A percentile compares a stretch with the other conserved stretches of the same genome.
phyloP scores from a whole-genome alignment of 2,329 filamentous ascomycete genomes.

The Cryphonectria naterciae region DNA sequence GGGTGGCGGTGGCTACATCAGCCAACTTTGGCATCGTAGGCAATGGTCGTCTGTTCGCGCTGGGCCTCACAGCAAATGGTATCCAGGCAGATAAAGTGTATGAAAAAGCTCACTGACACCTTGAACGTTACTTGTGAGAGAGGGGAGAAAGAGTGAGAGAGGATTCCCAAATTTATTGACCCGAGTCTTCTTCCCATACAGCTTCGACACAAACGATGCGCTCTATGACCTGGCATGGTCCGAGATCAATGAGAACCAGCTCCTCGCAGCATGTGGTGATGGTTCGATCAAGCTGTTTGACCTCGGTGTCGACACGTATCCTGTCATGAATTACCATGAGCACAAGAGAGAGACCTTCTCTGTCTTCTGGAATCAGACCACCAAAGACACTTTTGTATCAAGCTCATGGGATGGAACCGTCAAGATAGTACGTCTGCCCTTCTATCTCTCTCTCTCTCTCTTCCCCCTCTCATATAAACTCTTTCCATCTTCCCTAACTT shows the following conservation, averaged over 20 bases:
- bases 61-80: conserved; percentile 81
- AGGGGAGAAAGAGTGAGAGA: neutral
- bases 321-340: conserved; percentile 89
- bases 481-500: neutral
- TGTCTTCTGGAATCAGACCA: conserved; percentile 88
- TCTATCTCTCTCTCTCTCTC: neutral
- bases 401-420: conserved; percentile 96
- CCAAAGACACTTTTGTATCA: conserved; percentile 88
- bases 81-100: conserved; percentile 84
- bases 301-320: conserved; percentile 77
- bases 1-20: conserved; percentile 86
- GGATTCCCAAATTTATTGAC: neutral
- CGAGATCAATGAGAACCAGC: conserved; percentile 93
- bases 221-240: conserved; percentile 96
- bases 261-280: conserved; percentile 87
- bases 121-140: neutral
- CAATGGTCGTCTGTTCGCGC: conserved; percentile 86
- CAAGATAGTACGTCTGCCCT: conserved; percentile 67
- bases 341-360: conserved; percentile 93
- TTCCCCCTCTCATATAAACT: no score
- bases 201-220: conserved; percentile 95
- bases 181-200: conserved; percentile 41
- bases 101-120: conserved; percentile 32
- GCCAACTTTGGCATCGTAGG: conserved; percentile 97
- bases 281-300: conserved; percentile 96